Percentiles rank a stretch among this genome's conserved stretches.
Conservation (phyloP, 106 monocot species). For the Triglochin maritima region DNA sequence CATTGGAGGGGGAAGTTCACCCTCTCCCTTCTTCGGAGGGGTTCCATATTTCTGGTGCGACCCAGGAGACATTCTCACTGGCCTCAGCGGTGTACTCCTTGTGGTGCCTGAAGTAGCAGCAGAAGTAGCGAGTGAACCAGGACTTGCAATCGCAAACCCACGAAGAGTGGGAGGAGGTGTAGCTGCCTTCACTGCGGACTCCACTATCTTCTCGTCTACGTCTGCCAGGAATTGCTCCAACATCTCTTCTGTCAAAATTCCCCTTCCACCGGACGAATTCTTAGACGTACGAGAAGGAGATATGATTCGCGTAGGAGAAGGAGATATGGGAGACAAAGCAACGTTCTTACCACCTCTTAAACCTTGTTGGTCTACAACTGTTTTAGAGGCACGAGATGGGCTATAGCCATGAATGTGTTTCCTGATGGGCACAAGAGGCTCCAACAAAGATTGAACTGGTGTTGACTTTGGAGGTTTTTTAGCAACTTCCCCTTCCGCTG, state of each 20-base stretch:
- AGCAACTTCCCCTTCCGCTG: constrained; percentile 6
- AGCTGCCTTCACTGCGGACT: constrained; percentile 26
- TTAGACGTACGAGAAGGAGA: constrained; percentile 27
- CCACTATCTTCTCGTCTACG: constrained; percentile 49
- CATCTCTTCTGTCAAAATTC: constrained; percentile 67
- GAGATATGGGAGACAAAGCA: constrained; percentile 14
- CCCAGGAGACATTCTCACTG: constrained; percentile 84
- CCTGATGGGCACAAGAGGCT: constrained; percentile 64
- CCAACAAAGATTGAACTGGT: constrained; percentile 10
- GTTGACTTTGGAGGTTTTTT: constrained; percentile 35
- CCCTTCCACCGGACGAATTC: constrained; percentile 54
- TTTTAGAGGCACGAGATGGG: constrained; percentile 28
- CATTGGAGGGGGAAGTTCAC: constrained; percentile 75
- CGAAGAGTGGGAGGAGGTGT: constrained; percentile 41
- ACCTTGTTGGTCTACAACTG: constrained; percentile 23
- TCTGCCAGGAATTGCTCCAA: constrained; percentile 74
- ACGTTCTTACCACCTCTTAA: constrained; percentile 28
- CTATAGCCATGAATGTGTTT: constrained; percentile 36
- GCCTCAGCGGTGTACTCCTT: constrained; percentile 73
- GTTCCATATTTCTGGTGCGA: constrained; percentile 70
- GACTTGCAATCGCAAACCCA: constrained; percentile 47
- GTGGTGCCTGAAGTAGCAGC: constrained; percentile 45
- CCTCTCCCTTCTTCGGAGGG: constrained; percentile 87
- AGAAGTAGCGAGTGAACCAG: constrained; percentile 37
- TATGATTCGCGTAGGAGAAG: constrained; percentile 7